Conservation (phyloP, 805 yeast genomes). For the Lipomyces anomalus region DNA sequence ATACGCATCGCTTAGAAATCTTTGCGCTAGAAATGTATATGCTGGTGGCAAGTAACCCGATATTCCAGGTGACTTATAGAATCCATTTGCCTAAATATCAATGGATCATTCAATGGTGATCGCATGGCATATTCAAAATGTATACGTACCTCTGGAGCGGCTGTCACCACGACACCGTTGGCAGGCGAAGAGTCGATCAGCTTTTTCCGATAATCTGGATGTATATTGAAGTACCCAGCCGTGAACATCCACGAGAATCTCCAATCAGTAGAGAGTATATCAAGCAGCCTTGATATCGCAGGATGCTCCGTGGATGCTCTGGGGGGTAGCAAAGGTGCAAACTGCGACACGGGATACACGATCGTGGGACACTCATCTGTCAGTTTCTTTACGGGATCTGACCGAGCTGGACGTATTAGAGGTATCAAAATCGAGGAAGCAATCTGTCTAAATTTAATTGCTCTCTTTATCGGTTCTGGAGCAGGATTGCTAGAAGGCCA, state of each 20-base stretch:
- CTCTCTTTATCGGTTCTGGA: conserved; percentile 51
- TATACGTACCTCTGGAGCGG: conserved; percentile 56
- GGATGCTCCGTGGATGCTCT: conserved; percentile 79
- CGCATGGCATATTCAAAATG: not conserved
- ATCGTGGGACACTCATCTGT: conserved; percentile 45
- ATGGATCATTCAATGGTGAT: not conserved
- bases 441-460: conserved; percentile 25
- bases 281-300: conserved; percentile 50
- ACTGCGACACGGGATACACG: conserved; percentile 87
- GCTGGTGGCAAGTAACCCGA: conserved; percentile 82
- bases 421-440: conserved; percentile 55
- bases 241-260: conserved; percentile 75
- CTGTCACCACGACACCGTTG: conserved; percentile 71
- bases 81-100: conserved; percentile 67
- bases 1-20: conserved; percentile 50
- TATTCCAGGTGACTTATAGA: conserved; percentile 76
- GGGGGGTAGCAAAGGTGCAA: conserved; percentile 68
- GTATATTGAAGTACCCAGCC: conserved; percentile 94
- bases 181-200: conserved; percentile 52
- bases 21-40: conserved; percentile 66
- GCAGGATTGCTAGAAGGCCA: conserved; percentile 69
- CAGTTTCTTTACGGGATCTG: conserved; percentile 31
- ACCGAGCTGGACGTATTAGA: conserved; percentile 43
- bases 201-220: conserved; percentile 58
- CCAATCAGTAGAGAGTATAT: conserved; percentile 29